A percentile compares a stretch with the other conserved stretches of the same genome.
These are phyloP conservation scores for Pulveroboletus sp. DNA, from an alignment of 768 basidiomycete species.

Conservation along the genomic window DNA sequence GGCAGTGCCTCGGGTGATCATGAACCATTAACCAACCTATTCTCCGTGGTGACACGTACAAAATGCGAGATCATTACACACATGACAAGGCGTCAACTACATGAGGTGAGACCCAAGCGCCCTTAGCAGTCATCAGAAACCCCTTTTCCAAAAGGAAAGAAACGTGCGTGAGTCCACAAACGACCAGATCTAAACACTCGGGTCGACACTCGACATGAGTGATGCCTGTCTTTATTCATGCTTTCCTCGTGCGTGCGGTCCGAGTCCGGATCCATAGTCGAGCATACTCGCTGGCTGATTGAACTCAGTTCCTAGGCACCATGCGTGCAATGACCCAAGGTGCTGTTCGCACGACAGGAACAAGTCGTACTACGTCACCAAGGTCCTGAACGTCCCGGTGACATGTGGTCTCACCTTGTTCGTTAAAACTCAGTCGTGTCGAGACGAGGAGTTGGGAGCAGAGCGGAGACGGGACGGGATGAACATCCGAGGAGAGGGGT, in stretches of 20 bases:
- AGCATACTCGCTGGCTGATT: constrained; percentile 18
- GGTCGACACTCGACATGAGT: constrained; percentile 6
- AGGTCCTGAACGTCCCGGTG: constrained; percentile 83
- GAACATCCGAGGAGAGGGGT: constrained; percentile 46
- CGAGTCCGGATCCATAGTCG: not conserved
- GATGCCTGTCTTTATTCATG: constrained; percentile 9
- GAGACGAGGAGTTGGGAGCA: constrained; percentile 69
- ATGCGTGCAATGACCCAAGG: constrained; percentile 64
- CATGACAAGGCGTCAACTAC: constrained; percentile 6
- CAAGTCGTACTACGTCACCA: constrained; percentile 66
- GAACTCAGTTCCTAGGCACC: constrained; percentile 54
- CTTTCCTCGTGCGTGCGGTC: not conserved
- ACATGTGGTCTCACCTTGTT: constrained; percentile 72
- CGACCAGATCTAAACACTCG: constrained; percentile 5
- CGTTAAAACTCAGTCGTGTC: constrained; percentile 73
- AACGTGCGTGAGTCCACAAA: not conserved
- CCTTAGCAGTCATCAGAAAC: not conserved
- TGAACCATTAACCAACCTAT: not conserved
- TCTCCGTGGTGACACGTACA: constrained; percentile 1
- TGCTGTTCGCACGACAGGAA: constrained; percentile 62
- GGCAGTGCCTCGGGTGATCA: not conserved
- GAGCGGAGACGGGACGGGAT: constrained; percentile 61
- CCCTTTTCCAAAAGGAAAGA: no score
- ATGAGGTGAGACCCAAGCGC: not conserved
- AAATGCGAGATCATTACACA: not conserved